Evolutionary conservation across 371 early-diverging fungal species (phyloP).

Genomic region (Syncephalastrum sp.): DNA sequence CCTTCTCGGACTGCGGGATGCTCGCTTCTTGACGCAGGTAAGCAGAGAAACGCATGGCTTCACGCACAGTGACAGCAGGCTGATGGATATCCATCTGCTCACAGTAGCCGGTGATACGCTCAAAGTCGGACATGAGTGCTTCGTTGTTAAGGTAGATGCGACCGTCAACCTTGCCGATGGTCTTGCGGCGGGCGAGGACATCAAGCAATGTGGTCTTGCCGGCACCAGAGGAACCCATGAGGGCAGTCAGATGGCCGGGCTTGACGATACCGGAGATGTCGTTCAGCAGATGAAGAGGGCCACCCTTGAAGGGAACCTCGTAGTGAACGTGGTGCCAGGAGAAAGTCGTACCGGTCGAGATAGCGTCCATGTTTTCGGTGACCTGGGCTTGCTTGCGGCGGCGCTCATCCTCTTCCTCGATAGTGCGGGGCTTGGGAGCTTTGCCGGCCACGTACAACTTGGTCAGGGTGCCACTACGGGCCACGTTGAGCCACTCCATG

Average conservation of each 20-base stretch:
- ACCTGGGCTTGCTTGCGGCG: constrained; percentile 23
- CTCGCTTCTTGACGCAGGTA: constrained; percentile 57
- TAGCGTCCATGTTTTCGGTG: constrained; percentile 28
- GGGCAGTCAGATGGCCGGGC: constrained; percentile 36
- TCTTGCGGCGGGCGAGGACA: constrained; percentile 77
- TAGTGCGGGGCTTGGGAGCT: constrained; percentile 15
- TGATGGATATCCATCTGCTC: constrained; percentile 84
- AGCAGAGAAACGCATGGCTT: constrained; percentile 68
- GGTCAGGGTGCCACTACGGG: constrained; percentile 39
- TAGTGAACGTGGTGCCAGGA: constrained; percentile 59
- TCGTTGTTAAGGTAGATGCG: constrained; percentile 61
- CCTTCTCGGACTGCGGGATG: constrained; percentile 41
- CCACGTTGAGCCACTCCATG: constrained; percentile 39
- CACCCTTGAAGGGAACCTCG: constrained; percentile 56
- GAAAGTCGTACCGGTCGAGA: constrained; percentile 46
- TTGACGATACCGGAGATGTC: constrained; percentile 52
- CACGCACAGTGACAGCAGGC: constrained; percentile 60
- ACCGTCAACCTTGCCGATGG: constrained; percentile 72
- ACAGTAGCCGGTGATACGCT: constrained; percentile 19
- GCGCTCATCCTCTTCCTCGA: constrained; percentile 21
- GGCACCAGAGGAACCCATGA: constrained; percentile 56
- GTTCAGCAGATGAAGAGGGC: constrained; percentile 48
- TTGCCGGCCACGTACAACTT: constrained; percentile 40
- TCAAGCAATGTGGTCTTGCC: constrained; percentile 91
- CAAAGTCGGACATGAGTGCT: constrained; percentile 53